phyloP scores from a whole-genome alignment of 768 basidiomycete genomes.

The Termitomyces sp. region DNA sequence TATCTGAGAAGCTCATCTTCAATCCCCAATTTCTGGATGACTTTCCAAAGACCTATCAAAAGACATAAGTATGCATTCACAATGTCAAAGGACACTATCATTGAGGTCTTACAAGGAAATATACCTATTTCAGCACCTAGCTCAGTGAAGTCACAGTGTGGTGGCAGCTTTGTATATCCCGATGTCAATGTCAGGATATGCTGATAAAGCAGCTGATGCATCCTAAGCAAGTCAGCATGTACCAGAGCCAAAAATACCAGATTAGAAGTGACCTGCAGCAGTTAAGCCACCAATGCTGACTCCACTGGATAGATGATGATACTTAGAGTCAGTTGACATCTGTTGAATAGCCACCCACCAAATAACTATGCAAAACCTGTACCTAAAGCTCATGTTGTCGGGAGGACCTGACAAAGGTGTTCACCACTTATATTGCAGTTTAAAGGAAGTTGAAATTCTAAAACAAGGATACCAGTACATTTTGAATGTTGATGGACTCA shows the following conservation, averaged over 20 bases:
- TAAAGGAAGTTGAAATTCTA: conserved; percentile 6
- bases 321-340: conserved; percentile 15
- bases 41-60: conserved; percentile 42
- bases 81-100: conserved; percentile 6
- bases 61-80: background rate
- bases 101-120: conserved; percentile 37
- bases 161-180: conserved; percentile 52
- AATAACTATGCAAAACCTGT: conserved; percentile 48
- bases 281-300: conserved; percentile 49
- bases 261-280: conserved; percentile 31
- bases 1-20: conserved; percentile 40
- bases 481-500: conserved; percentile 27
- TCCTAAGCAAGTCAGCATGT: conserved; percentile 6
- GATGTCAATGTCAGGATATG: conserved; percentile 51
- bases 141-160: conserved; percentile 46
- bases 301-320: conserved; percentile 33
- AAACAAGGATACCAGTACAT: conserved; percentile 24
- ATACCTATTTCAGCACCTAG: conserved; percentile 60
- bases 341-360: conserved; percentile 34
- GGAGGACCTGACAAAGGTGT: conserved; percentile 5
- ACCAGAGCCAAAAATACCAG: background rate
- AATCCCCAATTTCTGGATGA: conserved; percentile 39
- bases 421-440: conserved; percentile 9
- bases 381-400: conserved; percentile 22
- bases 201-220: conserved; percentile 35